Evolutionary conservation across 345 rosid genomes (phyloP), one percentile per base, ranked within the genome.

Genomic region (Corchorus olitorius): DNA sequence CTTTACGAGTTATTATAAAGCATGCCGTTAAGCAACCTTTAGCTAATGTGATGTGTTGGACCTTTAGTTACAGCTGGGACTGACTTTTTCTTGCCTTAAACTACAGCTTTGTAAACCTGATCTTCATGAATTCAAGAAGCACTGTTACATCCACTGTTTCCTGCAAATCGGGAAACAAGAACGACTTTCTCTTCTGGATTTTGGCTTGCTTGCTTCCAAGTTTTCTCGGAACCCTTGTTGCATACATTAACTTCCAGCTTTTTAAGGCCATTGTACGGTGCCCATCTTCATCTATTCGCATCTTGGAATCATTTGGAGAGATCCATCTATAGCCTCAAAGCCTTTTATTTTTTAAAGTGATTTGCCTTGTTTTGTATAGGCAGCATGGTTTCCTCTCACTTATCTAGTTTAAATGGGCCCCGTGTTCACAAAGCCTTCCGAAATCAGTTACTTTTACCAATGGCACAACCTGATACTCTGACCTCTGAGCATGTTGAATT

Each of bases 141-240:
- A 56, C 83, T 84, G 88, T 77, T 77, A 78, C 85, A 84, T 80
- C 81, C 64, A 74, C 85, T 55, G 90, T 85, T 87, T 87, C 90
- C 90, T 87, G 88, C 90, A 80, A 79, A 66, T 84, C 77, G 87
- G 88, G 88, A 85, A 87, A 86, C 88, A 85, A 84, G 81, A 84
- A 60, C 75, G 33, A 22, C 76, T 80, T 78, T 80, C 80, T 85
- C 71, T 82, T 81, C 87, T 85, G 86, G 90, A 81, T 83, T 75
- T 81, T 87, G 58, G 85, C 81, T 73, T 83, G 88, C 86, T 76
- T 83, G 39, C 83, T 83, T 69, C 86, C 86, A n/a, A 84, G 82
- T 77, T 85, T 87, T 72, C 68, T 85, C 0, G 83, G 82, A 56
- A 62, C 78, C 73, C 74, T 78, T 66, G 43, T 83, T 54, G 59